Evolutionary conservation across 495 filamentous ascomycete species (phyloP), one percentile per base, ranked within the genome.

Genomic region (Cetradonia linearis): DNA sequence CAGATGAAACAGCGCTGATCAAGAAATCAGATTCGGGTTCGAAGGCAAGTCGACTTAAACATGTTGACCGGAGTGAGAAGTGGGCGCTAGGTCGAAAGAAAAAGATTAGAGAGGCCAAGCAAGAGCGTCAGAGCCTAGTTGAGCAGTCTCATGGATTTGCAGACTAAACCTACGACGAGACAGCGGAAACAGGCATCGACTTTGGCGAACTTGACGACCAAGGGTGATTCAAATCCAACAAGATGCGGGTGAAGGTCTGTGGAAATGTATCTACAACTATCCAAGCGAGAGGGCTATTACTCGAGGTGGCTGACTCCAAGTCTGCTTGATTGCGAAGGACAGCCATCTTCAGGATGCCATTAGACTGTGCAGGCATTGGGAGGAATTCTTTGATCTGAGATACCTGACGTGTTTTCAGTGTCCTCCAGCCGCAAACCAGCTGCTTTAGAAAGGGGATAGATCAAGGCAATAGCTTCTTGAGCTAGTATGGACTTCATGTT

Each of bases 251-350:
- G 36, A 74, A 66, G 36, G 65, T 82, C 28, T 81, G 78, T 60
- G 78, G 79, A 71, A 70, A 55, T 73, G 69, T 59, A 78, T 82
- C 58, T 78, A 77, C 69, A 80, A 82, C 59, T 77, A 81, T 61
- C 74, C 78, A n/a, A 76, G 74, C 38, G 73, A 81, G 62, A 72
- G 70, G 7, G 74, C 75, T 25, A 73, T 81, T 71, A 73, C 66
- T n/a, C 69, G 77, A 28, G 72, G 74, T 46, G 74, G 78, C 2
- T 81, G 78, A 78, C 72, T 79, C 28, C 79, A 81, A 42, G 81
- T 80, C 65, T 79, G 73, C 38, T 70, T 81, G 58, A 70, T 81
- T 62, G 77, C 78, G 8, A 78, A 78, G 66, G 74, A 77, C 56
- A 77, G 75, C 55, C 55, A 67, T 53, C 69, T 81, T 14, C 65